These are phyloP conservation scores for Pinus tabuliformis DNA, from an alignment of 75 land plant species.

Conservation along the genomic window DNA sequence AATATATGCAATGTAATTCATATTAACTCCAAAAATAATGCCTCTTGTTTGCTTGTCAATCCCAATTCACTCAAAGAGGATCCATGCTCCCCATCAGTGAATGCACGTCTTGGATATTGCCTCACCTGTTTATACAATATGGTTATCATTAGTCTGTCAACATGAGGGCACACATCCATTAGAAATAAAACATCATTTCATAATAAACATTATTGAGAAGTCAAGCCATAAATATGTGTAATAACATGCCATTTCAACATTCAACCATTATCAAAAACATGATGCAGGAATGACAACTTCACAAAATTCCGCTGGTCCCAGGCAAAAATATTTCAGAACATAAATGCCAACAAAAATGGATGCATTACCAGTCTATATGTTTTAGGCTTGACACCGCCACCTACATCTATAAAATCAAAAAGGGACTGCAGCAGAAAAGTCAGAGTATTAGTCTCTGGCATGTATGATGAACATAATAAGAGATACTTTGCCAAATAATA, in stretches of 20 bases:
- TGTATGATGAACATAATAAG: not conserved
- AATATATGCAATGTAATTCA: conserved; percentile 2
- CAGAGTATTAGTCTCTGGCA: not conserved
- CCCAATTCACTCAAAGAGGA: conserved; percentile 64
- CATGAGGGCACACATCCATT: no score
- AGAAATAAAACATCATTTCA: not conserved
- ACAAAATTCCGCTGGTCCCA: not conserved
- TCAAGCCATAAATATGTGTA: not conserved
- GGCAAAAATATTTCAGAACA: not conserved
- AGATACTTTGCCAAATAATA: not conserved
- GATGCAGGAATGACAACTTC: not conserved
- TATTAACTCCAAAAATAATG: conserved; percentile 70
- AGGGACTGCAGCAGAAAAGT: conserved; percentile 53
- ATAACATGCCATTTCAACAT: not conserved
- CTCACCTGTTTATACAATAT: conserved; percentile 56
- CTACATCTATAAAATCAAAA: conserved; percentile 77
- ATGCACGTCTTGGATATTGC: conserved; percentile 82
- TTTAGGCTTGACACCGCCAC: conserved; percentile 68
- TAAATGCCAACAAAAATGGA: not conserved
- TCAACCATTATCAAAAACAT: conserved; percentile 3
- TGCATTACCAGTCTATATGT: conserved; percentile 78
- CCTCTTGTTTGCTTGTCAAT: conserved; percentile 84
- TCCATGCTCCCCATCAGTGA: conserved; percentile 61
- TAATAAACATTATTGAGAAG: not conserved
- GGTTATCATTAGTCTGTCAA: not conserved